phyloP scores from a whole-genome alignment of 2,329 filamentous ascomycete genomes.

The Cyanodermella asteris region DNA sequence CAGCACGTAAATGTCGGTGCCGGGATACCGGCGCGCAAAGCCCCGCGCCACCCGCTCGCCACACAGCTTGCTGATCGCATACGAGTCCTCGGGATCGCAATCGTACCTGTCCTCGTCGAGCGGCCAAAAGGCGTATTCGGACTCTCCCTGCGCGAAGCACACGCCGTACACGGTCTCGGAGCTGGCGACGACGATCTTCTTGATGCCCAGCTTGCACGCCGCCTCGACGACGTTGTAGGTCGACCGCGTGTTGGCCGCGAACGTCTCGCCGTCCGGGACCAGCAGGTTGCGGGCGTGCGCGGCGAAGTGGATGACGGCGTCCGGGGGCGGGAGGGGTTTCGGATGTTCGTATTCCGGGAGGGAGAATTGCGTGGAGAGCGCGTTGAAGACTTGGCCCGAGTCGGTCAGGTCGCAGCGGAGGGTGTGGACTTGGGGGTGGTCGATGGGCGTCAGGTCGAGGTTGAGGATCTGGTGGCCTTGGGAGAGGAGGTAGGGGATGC shows the following conservation, averaged over 20 bases:
- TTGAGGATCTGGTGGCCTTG: constrained; percentile 32
- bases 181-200: constrained; percentile 39
- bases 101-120: constrained; percentile 38
- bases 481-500: constrained; percentile 29
- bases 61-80: constrained; percentile 37
- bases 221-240: constrained; percentile 44
- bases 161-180: constrained; percentile 40
- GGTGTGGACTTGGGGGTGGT: constrained; percentile 27
- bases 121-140: constrained; percentile 34
- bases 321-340: constrained; percentile 23
- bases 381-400: constrained; percentile 33
- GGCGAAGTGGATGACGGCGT: constrained; percentile 41
- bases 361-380: constrained; percentile 33
- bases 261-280: constrained; percentile 38
- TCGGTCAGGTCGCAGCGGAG: constrained; percentile 34
- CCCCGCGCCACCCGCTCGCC: constrained; percentile 34
- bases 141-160: constrained; percentile 36
- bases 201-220: constrained; percentile 37
- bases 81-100: constrained; percentile 37
- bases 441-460: constrained; percentile 27
- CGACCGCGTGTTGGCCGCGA: constrained; percentile 30
- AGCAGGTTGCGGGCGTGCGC: constrained; percentile 38
- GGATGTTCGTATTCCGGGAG: constrained; percentile 26
- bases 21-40: constrained; percentile 31
- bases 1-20: constrained; percentile 36